A percentile compares a stretch with the other conserved stretches of the same genome.
These are phyloP conservation scores for Suhomyces faveliae DNA, from an alignment of 805 yeast genomes.

Conservation along the genomic window DNA sequence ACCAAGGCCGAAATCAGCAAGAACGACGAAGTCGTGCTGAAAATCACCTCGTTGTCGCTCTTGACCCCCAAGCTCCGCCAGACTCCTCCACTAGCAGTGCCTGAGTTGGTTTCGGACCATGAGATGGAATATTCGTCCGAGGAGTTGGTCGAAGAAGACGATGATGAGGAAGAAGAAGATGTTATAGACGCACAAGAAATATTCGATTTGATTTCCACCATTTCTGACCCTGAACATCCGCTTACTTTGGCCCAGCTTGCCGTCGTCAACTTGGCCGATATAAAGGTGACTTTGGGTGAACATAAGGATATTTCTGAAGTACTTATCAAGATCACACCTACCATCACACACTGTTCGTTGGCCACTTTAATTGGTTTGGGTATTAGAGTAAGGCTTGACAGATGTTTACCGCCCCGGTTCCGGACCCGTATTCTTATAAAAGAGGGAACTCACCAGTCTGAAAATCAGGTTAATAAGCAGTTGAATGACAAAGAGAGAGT, in stretches of 20 bases:
- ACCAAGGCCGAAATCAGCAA: slow-evolving; percentile 12
- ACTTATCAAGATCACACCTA: slow-evolving; percentile 85
- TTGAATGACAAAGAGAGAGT: slow-evolving; percentile 96
- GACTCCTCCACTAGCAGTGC: slow-evolving; percentile 14
- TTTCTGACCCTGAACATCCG: slow-evolving; percentile 98
- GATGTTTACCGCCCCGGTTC: slow-evolving; percentile 83
- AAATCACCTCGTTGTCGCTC: slow-evolving; percentile 36
- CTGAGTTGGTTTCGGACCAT: slow-evolving; percentile 26
- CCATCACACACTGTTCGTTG: slow-evolving; percentile 94
- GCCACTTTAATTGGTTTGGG: slow-evolving; percentile 97
- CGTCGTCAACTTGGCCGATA: slow-evolving; percentile 84
- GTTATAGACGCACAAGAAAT: slow-evolving; percentile 87
- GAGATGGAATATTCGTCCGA: slow-evolving; percentile 18
- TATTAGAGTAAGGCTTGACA: slow-evolving; percentile 83
- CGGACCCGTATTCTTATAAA: slow-evolving; percentile 77
- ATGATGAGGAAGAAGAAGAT: slow-evolving; percentile 49
- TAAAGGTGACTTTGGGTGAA: slow-evolving; percentile 58
- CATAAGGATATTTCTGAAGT: slow-evolving; percentile 65
- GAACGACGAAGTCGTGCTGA: slow-evolving; percentile 20
- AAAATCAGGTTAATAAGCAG: slow-evolving; percentile 93
- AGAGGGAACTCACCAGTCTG: slow-evolving; percentile 94
- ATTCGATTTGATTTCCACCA: slow-evolving; percentile 78
- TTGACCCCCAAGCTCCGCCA: slow-evolving; percentile 6
- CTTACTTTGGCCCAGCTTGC: slow-evolving; percentile 90
- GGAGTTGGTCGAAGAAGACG: slow-evolving; percentile 22